These are phyloP conservation scores for Populus euphratica DNA, from an alignment of 345 rosid species.

Conservation along the genomic window DNA sequence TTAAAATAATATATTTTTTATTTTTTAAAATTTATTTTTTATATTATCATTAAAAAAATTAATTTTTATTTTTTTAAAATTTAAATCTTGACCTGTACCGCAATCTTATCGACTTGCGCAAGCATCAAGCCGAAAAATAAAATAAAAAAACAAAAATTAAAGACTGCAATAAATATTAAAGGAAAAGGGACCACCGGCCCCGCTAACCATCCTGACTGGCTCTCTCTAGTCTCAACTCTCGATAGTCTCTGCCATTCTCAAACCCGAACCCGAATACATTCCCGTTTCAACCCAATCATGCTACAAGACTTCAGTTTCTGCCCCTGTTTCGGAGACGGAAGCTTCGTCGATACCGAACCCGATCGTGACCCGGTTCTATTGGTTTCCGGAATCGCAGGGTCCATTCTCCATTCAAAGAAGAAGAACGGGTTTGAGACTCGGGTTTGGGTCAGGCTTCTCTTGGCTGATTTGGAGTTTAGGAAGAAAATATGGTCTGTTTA, in stretches of 20 bases:
- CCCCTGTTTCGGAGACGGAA: conserved; percentile 48
- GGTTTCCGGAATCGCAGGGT: conserved; percentile 80
- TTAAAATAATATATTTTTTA: no score
- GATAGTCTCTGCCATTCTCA: background rate
- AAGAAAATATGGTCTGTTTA: conserved; percentile 74
- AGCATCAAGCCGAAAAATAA: background rate
- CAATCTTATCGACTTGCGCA: background rate
- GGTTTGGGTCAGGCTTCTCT: conserved; percentile 80
- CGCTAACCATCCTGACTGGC: background rate
- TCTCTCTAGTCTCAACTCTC: background rate
- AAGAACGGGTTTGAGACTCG: conserved; percentile 57
- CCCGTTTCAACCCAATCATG: conserved; percentile 3
- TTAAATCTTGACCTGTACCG: no score
- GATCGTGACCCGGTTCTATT: conserved; percentile 69
- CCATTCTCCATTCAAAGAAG: conserved; percentile 45
- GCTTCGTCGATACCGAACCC: conserved; percentile 13
- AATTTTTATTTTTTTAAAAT: no score
- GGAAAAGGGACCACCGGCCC: no score
- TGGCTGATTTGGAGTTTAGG: conserved; percentile 75
- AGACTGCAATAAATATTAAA: no score
- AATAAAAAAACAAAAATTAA: no score
- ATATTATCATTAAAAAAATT: no score
- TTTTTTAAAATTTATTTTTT: no score
- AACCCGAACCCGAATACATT: background rate
- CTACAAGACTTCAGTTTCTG: conserved; percentile 28